Percentiles rank a stretch among this genome's conserved stretches.
Conservation (phyloP, 495 filamentous ascomycete genomes). For the Saxophila tyrrhenica region DNA sequence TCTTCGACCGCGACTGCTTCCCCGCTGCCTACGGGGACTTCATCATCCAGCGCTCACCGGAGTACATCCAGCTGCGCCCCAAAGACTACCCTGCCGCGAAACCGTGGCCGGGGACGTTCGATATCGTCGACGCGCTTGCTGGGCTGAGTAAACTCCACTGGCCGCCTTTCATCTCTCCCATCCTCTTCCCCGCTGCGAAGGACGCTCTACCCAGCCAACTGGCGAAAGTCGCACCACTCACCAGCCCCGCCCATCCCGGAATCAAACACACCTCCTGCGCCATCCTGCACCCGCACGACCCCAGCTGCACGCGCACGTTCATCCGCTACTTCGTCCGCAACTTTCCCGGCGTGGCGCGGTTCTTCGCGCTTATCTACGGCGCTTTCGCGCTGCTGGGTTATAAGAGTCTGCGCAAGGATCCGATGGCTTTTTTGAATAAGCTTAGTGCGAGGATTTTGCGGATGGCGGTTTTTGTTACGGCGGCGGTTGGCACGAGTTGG, state of each 20-base stretch:
- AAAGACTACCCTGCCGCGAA: conserved; percentile 51
- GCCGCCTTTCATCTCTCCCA: conserved; percentile 83
- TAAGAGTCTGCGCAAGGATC: conserved; percentile 51
- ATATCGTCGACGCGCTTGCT: conserved; percentile 71
- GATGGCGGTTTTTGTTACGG: conserved; percentile 62
- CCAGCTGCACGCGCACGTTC: conserved; percentile 77
- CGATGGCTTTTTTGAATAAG: conserved; percentile 49
- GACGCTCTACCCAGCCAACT: conserved; percentile 46
- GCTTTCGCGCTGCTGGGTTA: conserved; percentile 57
- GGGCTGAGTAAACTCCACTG: conserved; percentile 70
- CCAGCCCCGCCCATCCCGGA: conserved; percentile 70
- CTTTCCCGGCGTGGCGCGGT: conserved; percentile 64
- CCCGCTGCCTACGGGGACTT: conserved; percentile 62
- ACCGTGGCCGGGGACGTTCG: conserved; percentile 62
- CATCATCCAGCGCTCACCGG: conserved; percentile 59
- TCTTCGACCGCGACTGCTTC: conserved; percentile 86
- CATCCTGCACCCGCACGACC: conserved; percentile 76
- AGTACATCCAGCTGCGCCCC: conserved; percentile 69
- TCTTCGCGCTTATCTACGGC: conserved; percentile 60
- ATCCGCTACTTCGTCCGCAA: conserved; percentile 68
- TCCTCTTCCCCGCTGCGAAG: conserved; percentile 62
- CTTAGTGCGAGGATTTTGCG: conserved; percentile 54
- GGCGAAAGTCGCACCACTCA: conserved; percentile 59
- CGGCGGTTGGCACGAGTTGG: conserved; percentile 71
- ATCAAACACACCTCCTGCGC: conserved; percentile 79